phyloP scores from a whole-genome alignment of 352 stramenopile genomes.

The Globisporangium iwayamae region DNA sequence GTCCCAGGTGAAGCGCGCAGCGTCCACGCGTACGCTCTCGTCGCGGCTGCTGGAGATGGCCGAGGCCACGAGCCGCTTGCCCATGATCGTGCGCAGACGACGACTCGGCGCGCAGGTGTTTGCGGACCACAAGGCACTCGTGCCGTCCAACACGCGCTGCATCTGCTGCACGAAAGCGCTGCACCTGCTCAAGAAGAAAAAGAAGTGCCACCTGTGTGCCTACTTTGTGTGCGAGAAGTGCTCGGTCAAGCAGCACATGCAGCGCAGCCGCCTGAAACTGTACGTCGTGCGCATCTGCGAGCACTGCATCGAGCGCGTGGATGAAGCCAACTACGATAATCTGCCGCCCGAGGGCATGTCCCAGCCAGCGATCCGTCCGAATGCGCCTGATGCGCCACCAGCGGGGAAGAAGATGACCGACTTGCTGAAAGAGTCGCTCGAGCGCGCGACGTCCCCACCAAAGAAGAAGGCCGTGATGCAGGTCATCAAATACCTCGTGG shows the following conservation, averaged over 20 bases:
- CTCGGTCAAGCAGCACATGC: conserved; percentile 33
- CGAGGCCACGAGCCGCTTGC: conserved; percentile 31
- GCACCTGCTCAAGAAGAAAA: conserved; percentile 32
- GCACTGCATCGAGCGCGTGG: conserved; percentile 39
- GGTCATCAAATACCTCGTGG: conserved; percentile 44
- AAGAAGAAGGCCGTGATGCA: conserved; percentile 29
- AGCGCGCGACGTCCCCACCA: conserved; percentile 19
- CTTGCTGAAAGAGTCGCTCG: conserved; percentile 32
- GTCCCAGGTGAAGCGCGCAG: background rate
- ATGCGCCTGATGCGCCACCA: background rate
- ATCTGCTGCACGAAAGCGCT: conserved; percentile 26
- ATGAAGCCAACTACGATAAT: conserved; percentile 36
- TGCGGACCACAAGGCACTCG: conserved; percentile 20
- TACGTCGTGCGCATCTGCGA: conserved; percentile 42
- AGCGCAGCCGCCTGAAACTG: conserved; percentile 31
- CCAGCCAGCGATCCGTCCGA: background rate
- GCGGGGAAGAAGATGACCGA: background rate
- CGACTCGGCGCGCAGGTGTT: conserved; percentile 36
- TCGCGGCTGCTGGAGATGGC: conserved; percentile 32
- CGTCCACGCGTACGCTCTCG: conserved; percentile 18
- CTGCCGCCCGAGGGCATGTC: conserved; percentile 6
- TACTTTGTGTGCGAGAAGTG: conserved; percentile 48
- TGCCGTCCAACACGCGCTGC: conserved; percentile 27
- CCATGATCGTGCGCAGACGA: conserved; percentile 28
- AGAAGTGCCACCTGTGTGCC: conserved; percentile 58